phyloP scores from a whole-genome alignment of 2,329 filamentous ascomycete species.

The Nigrospora sphaerica region DNA sequence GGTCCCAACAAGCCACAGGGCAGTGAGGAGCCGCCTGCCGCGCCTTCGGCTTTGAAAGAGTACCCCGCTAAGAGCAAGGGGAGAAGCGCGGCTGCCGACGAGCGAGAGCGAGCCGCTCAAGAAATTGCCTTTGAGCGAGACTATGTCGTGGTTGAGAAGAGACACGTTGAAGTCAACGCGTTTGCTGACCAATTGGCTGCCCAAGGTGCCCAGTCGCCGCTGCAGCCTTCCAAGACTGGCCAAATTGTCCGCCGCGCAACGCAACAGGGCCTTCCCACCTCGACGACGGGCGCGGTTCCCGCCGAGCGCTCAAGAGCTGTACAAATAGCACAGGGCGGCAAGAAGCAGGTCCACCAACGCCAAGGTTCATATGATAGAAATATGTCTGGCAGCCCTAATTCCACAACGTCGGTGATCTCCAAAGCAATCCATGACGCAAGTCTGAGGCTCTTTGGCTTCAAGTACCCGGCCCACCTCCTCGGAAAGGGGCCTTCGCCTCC shows the following conservation, averaged over 20 bases:
- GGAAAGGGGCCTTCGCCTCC: conserved; percentile 65
- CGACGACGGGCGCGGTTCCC: conserved; percentile 62
- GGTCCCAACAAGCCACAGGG: conserved; percentile 23
- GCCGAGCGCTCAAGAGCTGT: conserved; percentile 64
- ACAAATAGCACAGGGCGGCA: conserved; percentile 63
- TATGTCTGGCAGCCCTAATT: conserved; percentile 62
- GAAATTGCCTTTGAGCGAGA: conserved; percentile 88
- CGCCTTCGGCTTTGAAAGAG: conserved; percentile 26
- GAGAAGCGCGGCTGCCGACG: conserved; percentile 30
- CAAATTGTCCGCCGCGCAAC: conserved; percentile 70
- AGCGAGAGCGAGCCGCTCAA: conserved; percentile 68
- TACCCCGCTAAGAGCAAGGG: conserved; percentile 22
- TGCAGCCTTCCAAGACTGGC: conserved; percentile 47
- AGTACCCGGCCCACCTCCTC: conserved; percentile 54
- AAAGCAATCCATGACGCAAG: conserved; percentile 95
- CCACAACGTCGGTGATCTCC: conserved; percentile 83
- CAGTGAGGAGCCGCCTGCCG: conserved; percentile 24
- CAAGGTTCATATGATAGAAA: conserved; percentile 72
- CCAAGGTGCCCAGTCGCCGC: conserved; percentile 47
- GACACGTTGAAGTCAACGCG: conserved; percentile 91
- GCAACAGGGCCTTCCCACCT: conserved; percentile 65
- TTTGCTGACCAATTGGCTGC: conserved; percentile 92
- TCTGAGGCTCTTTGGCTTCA: conserved; percentile 63
- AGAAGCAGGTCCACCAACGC: conserved; percentile 61
- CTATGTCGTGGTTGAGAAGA: conserved; percentile 93